These are phyloP conservation scores for Takashimella tepidaria DNA, from an alignment of 1,284 basidiomycete genomes.

Conservation along the genomic window DNA sequence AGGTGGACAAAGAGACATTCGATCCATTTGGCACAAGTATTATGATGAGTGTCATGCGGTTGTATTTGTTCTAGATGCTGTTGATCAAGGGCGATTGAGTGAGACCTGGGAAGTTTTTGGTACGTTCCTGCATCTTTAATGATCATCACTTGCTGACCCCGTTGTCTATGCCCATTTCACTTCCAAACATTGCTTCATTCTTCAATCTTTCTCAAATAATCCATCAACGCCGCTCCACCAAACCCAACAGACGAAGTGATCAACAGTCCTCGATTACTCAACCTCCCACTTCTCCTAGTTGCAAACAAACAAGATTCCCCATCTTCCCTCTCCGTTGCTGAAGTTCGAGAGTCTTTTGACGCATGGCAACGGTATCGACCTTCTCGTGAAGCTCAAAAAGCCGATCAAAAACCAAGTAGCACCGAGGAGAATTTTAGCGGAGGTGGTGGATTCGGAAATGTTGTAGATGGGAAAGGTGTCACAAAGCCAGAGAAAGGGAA, in stretches of 20 bases:
- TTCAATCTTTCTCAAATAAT: no score
- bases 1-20: constrained; percentile 83
- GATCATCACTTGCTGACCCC: no score
- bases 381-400: constrained; percentile 12
- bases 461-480: constrained; percentile 2
- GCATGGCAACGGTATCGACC: constrained; percentile 56
- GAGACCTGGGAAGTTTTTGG: constrained; percentile 95
- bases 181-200: no score
- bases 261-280: constrained; percentile 75
- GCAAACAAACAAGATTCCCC: constrained; percentile 90
- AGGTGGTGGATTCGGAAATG: constrained; percentile 1
- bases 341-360: constrained; percentile 83
- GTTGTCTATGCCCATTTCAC: no score
- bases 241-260: constrained; percentile 65
- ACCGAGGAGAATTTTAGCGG: constrained; percentile 1
- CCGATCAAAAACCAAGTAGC: constrained; percentile 8
- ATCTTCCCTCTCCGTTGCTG: constrained; percentile 71
- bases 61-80: constrained; percentile 83
- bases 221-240: no score
- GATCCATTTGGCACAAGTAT: constrained; percentile 87
- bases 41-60: constrained; percentile 93
- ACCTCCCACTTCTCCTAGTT: constrained; percentile 76
- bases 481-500: constrained; percentile 15
- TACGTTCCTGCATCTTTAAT: constrained; percentile 51
- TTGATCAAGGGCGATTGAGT: constrained; percentile 73